Conservation (phyloP, 164 flowering plant species). For the Sextonia rubra region DNA sequence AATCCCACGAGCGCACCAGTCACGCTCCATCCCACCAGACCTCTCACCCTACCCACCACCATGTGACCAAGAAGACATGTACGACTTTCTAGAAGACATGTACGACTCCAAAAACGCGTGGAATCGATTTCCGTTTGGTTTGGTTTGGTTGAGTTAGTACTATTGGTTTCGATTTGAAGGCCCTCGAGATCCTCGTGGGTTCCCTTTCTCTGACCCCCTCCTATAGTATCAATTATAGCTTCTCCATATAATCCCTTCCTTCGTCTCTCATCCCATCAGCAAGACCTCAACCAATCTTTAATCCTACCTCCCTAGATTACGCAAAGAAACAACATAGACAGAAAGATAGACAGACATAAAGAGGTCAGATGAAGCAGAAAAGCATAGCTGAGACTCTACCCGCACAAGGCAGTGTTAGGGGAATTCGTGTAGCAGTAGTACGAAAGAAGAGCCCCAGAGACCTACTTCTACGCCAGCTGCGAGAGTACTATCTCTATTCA, state of each 20-base stretch:
- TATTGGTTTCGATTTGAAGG: no score
- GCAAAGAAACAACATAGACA: background rate
- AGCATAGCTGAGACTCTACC: no score
- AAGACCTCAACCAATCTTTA: background rate
- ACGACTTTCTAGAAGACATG: no score
- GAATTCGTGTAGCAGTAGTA: background rate
- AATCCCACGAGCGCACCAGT: no score
- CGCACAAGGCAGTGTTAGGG: background rate
- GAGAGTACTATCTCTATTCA: constrained; percentile 10
- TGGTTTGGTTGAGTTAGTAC: no score
- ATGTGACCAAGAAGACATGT: no score
- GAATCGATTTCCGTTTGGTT: no score
- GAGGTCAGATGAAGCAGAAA: no score
- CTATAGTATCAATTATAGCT: background rate
- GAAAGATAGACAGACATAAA: constrained; percentile 1
- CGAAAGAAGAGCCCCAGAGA: constrained; percentile 14
- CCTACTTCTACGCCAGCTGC: constrained; percentile 6
- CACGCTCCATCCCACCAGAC: no score
- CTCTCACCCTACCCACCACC: no score
- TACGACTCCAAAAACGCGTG: no score
- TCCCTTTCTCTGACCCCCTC: background rate
- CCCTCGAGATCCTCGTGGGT: constrained; percentile 26
- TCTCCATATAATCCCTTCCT: background rate
- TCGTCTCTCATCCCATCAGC: background rate
- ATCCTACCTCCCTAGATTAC: no score